Evolutionary conservation across 129 eudicot genomes (phyloP).

Genomic region (Chrysanthemum lavandulifolium): DNA sequence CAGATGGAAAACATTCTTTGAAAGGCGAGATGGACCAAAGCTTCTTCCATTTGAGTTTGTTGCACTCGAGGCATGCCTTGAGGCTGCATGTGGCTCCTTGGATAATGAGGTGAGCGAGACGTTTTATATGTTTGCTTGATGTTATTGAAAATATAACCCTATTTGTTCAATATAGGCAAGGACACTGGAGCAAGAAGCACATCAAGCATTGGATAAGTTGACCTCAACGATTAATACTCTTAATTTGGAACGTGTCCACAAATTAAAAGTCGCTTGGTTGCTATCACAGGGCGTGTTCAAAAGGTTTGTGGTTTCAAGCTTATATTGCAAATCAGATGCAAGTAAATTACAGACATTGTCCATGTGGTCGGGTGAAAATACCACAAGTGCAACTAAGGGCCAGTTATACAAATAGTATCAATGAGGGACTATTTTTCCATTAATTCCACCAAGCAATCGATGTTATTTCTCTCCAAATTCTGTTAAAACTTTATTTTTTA

Average conservation of each 20-base stretch:
- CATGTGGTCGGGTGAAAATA: too few relatives aligned
- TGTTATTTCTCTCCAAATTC: too few relatives aligned
- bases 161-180: constrained; percentile 36
- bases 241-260: constrained; percentile 68
- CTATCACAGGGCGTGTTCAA: constrained; percentile 67
- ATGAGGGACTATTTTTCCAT: too few relatives aligned
- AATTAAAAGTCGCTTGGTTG: constrained; percentile 66
- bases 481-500: too few relatives aligned
- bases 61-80: constrained; percentile 56
- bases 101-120: constrained; percentile 40
- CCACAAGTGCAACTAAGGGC: too few relatives aligned
- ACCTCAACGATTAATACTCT: constrained; percentile 60
- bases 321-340: background rate
- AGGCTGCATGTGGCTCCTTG: constrained; percentile 54
- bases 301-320: constrained; percentile 39
- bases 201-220: constrained; percentile 60
- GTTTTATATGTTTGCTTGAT: background rate
- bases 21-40: constrained; percentile 54
- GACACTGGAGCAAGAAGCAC: constrained; percentile 67
- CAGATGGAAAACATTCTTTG: constrained; percentile 57
- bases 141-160: background rate
- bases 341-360: too few relatives aligned
- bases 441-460: too few relatives aligned
- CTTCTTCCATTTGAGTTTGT: constrained; percentile 54
- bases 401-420: too few relatives aligned